Base-by-base conservation (phyloP, 192 early-diverging fungal genomes). In the Gigaspora rosea region DNA sequence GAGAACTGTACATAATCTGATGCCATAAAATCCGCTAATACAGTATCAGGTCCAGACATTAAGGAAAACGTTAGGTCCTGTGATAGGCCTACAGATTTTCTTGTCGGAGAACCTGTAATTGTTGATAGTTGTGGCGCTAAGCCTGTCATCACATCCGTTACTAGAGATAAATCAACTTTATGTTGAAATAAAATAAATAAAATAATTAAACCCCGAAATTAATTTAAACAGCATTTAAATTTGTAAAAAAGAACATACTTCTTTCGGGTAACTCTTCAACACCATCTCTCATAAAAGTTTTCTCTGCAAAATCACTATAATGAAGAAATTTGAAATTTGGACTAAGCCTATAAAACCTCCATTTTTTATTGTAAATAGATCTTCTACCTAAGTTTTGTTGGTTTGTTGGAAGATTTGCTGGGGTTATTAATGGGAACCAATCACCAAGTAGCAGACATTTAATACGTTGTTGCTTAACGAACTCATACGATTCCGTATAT, bases 401-500 rank as follows among this genome's bases (percentile, higher is more conserved):
- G 4, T n/a, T 9, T 20, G 50, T 48, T 18, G n/a, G 32, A 57
- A 48, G 16, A 36, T 51, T 8, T 41, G 63, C 9, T 4, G 50
- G 32, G 3, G 47, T 56, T 3, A 65, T 41, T 12, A 86, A 71
- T 15, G 88, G 92, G 72, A 93, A 93, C 90, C 90, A 93, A 11
- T 88, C 90, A 22, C 92, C 92, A 46, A 70, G 41, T 33, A 89
- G 57, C 18, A 93, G 64, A 75, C 91, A 91, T 10, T 78, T 80
- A 16, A 93, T 88, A 11, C 92, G 78, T 73, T 93, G 92, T 51
- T 88, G 80, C 76, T 92, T 93, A 27, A 93, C 83, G 48, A 90
- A 88, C 73, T 92, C 89, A 67, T 91, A 92, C 47, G 86, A 90
- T 73, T 89, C 82, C 66, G 90, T 90, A 73, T 92, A 89, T 46